Conservation (phyloP, 805 yeast species). For the Spathaspora hagerdaliae region DNA sequence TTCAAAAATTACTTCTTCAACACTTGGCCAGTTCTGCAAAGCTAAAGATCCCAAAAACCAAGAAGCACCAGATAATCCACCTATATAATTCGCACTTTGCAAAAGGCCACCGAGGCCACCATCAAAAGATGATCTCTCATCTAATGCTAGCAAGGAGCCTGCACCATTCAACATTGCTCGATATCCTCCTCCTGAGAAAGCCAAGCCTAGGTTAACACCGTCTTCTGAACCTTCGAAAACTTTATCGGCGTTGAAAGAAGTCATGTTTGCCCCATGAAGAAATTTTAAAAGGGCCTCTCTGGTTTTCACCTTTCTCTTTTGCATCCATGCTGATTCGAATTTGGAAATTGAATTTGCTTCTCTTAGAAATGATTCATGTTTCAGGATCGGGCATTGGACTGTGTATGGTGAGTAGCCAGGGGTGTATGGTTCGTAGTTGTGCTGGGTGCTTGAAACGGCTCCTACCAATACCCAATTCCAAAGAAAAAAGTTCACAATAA, state of each 20-base stretch:
- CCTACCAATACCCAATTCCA: too few relatives aligned
- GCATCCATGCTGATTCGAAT: conserved; percentile 22
- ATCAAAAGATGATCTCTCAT: conserved; percentile 59
- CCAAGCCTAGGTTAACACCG: conserved; percentile 29
- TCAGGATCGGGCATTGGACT: conserved; percentile 8
- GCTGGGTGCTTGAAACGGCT: too few relatives aligned
- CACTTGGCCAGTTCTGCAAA: conserved; percentile 68
- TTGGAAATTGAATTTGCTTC: conserved; percentile 21
- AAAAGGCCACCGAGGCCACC: conserved; percentile 75
- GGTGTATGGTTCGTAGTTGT: too few relatives aligned
- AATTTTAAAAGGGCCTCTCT: conserved; percentile 15
- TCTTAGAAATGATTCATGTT: conserved; percentile 14
- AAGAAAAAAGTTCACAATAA: too few relatives aligned
- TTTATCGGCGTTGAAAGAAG: conserved; percentile 42
- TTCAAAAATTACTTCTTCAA: conserved; percentile 49
- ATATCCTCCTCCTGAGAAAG: conserved; percentile 66
- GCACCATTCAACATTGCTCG: conserved; percentile 87
- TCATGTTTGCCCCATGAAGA: conserved; percentile 36
- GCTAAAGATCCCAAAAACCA: conserved; percentile 74
- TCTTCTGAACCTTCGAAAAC: conserved; percentile 26
- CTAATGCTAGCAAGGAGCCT: conserved; percentile 77
- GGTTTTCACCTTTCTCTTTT: conserved; percentile 19
- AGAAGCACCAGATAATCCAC: conserved; percentile 62
- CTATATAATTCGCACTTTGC: conserved; percentile 66
- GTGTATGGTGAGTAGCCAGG: conserved; percentile 28